These are phyloP conservation scores for Penicillium mononematosum DNA, from an alignment of 495 filamentous ascomycete species.

Conservation along the genomic window DNA sequence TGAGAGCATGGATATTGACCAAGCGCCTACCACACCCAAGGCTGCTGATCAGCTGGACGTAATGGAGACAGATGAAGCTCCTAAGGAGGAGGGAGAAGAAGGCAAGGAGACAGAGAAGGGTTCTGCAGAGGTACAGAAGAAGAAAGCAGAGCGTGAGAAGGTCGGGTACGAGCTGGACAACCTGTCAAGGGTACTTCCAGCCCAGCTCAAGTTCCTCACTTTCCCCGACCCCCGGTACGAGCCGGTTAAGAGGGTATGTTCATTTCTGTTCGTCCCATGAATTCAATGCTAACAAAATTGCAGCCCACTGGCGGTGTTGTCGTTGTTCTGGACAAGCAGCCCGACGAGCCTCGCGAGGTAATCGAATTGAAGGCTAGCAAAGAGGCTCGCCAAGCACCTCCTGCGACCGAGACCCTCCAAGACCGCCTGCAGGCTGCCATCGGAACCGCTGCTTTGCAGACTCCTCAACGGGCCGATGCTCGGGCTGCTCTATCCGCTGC, in stretches of 20 bases:
- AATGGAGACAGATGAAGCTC: slow-evolving; percentile 85
- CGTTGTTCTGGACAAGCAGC: slow-evolving; percentile 80
- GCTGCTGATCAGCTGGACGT: slow-evolving; percentile 68
- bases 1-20: slow-evolving; percentile 88
- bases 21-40: slow-evolving; percentile 72
- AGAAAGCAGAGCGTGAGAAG: slow-evolving; percentile 94
- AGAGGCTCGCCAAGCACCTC: slow-evolving; percentile 62
- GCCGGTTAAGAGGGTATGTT: slow-evolving; percentile 88
- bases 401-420: slow-evolving; percentile 44
- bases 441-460: slow-evolving; percentile 36
- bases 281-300: slow-evolving; percentile 42
- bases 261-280: slow-evolving; percentile 12
- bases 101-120: slow-evolving; percentile 66
- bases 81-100: slow-evolving; percentile 59
- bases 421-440: slow-evolving; percentile 46
- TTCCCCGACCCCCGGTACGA: slow-evolving; percentile 83
- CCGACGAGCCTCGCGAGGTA: slow-evolving; percentile 71
- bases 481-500: slow-evolving; percentile 47
- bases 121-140: slow-evolving; percentile 56
- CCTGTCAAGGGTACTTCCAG: slow-evolving; percentile 91
- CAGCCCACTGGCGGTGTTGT: slow-evolving; percentile 94
- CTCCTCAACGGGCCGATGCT: slow-evolving; percentile 42
- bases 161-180: slow-evolving; percentile 94
- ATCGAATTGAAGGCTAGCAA: slow-evolving; percentile 88
- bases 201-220: slow-evolving; percentile 91